Evolutionary conservation across 2,329 filamentous ascomycete genomes (phyloP), one percentile per base, ranked within the genome.

Genomic region (Aureobasidium lini): DNA sequence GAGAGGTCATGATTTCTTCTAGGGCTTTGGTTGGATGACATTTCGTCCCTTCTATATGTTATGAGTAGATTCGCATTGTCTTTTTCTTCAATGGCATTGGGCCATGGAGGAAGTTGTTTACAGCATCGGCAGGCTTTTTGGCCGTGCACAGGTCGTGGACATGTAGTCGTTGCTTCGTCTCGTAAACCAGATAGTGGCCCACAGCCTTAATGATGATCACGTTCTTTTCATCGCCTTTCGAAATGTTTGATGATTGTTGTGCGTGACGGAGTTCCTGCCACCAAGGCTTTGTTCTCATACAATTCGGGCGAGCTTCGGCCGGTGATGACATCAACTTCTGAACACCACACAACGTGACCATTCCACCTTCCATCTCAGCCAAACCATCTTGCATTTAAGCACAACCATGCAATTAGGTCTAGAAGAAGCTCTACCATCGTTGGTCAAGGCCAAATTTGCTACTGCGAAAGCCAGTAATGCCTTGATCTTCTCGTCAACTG

Each of bases 401-500:
- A 53, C 4, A 7, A 53, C n/a, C 28, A 62, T 62, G 61, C 58
- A 60, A 9, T 46, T 63, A 8, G 49, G 57, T 23, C 48, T 63
- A 2, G 28, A 59, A 15, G 57, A 60, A 46, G 47, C 60, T 13
- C 39, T 63, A n/a, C 50, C 62, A 43, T 31, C 46, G 42, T 65
- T 76, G 28, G 73, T 76, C 6, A 69, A 70, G 42, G 65, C 70
- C 46, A 74, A 72, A 60, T 76, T 71, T 58, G 61, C 62, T 7
- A 54, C 69, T 6, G 74, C 74, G 29, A 72, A 71, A 60, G 67
- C 69, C 9, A 65, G 66, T 2, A 63, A 68, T 40, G 68, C 67
- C 53, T 62, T 76, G 28, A 62, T 72, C 8, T 77, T 76, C 63
- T 75, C 75, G 9, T 65, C 69, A 8, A 75, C 73, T 23, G 70